phyloP scores from a whole-genome alignment of 768 basidiomycete genomes.

The Crassisporium funariophilum region DNA sequence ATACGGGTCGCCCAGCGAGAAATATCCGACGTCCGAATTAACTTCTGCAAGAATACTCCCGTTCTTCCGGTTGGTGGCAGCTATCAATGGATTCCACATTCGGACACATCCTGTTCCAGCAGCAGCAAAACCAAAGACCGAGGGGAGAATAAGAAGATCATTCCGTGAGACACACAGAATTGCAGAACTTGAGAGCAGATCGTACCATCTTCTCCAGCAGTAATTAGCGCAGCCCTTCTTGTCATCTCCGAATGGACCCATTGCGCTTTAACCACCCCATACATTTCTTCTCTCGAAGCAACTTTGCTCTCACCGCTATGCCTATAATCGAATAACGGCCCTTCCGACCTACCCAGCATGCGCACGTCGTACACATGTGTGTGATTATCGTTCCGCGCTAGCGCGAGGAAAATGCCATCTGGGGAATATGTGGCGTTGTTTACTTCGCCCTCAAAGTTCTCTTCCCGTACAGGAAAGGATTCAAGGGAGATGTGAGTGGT shows the following conservation, averaged over 20 bases:
- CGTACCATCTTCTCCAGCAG: slow-evolving; percentile 68
- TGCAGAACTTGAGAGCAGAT: neutral
- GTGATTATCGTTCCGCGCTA: slow-evolving; percentile 60
- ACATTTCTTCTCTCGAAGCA: slow-evolving; percentile 34
- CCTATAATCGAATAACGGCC: slow-evolving; percentile 48
- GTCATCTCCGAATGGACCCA: slow-evolving; percentile 51
- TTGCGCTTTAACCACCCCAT: slow-evolving; percentile 51
- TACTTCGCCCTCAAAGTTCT: slow-evolving; percentile 42
- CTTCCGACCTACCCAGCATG: slow-evolving; percentile 45
- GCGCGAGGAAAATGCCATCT: slow-evolving; percentile 60
- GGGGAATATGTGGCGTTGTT: slow-evolving; percentile 56
- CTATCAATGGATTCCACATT: slow-evolving; percentile 61
- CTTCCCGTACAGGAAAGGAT: slow-evolving; percentile 28
- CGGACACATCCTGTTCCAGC: slow-evolving; percentile 60
- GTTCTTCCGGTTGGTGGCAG: slow-evolving; percentile 39
- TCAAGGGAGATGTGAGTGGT: slow-evolving; percentile 34
- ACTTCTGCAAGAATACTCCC: slow-evolving; percentile 54
- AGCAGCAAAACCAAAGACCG: neutral
- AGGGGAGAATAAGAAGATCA: neutral
- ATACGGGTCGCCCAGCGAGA: slow-evolving; percentile 58
- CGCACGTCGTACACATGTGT: slow-evolving; percentile 67
- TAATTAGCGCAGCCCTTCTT: slow-evolving; percentile 48
- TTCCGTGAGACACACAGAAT: neutral
- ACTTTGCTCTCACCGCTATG: slow-evolving; percentile 42
- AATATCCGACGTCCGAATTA: slow-evolving; percentile 58